Evolutionary conservation across 78 protist species (phyloP), one percentile per base, ranked within the genome.

Genomic region (Pelomyxa schiedti): DNA sequence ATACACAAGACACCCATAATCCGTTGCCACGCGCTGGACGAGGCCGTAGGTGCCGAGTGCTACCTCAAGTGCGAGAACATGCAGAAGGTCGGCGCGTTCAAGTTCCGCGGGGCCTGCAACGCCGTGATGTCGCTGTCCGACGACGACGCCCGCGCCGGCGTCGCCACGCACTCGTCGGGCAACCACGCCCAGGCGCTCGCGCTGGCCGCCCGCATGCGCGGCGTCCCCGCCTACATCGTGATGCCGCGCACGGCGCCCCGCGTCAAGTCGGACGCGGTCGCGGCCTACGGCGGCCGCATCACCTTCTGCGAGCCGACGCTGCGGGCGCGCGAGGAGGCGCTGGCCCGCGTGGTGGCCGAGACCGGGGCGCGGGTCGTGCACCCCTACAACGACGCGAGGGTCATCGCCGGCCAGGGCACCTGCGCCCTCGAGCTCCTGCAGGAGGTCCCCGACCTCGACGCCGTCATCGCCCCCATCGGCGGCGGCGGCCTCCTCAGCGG

Each of bases 361-460:
- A 77, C 72, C 40, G 84, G 84, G 7, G 73, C 82, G 29, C 43
- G 41, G 0, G 35, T 82, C 28, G 41, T 90, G 32, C 94, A 71
- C 66, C 91, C 94, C 65, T 90, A 84, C 42, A 72, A 90, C 66
- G 76, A 91, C 52, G 32, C 8, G 29, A 30, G 22, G 32, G 89
- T 90, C 9, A 80, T 90, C 38, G 80, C 89, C 6, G 94, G 94
- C 24, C 94, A 90, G 67, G 94, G 94, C 40, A 90, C 94, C n/a
- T 69, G 75, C 24, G 88, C 75, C 8, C 37, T 87, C 26, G 94
- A 90, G 42, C 1, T 90, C 47, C 4, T 73, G 2, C 82, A 74
- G 37, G 86, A 90, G 70, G 70, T 42, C 42, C 6, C 24, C 2
- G 47, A 38, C 36, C 47, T 88, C 53, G 94, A 88, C 69, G 88